Base-by-base conservation (phyloP, 1,139 yeast species). In the Zygosaccharomyces sapae region DNA sequence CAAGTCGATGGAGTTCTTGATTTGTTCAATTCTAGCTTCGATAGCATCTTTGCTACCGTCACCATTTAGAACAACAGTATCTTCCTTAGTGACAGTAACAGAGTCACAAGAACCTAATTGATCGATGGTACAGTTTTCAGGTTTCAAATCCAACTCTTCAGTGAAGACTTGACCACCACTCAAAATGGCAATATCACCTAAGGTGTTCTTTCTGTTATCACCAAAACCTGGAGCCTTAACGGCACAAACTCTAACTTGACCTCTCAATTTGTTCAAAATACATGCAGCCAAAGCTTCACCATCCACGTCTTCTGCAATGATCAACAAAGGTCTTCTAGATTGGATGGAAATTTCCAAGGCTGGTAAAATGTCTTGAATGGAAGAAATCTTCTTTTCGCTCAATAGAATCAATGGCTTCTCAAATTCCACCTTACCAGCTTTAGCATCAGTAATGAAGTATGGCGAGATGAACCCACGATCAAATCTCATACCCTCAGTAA, bases 201-300 rank as follows among this genome's bases (percentile, higher is more conserved):
- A 77, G 55, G 88, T 89, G 80, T 89, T 89, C 82, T 92, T 94
- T 77, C 97, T 86, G 86, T 92, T 92, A 77, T 92, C 98, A 72
- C 98, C 98, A 62, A 92, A 92, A 50, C 98, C 98, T 68, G 98
- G 98, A 42, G 98, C 97, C 79, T 94, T 92, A 63, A 92, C 97
- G 63, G 96, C 96, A 70, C 95, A 88, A 54, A 94, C 98, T 73
- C 89, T 96, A 56, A 92, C 96, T 77, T 92, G 98, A 63, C 98
- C 98, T 77, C 98, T 86, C 69, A 94, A 84, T 76, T 92, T 92
- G 81, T 92, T 92, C 71, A 92, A 81, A 65, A 92, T 90, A 79
- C 98, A 94, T 56, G 98, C 98, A 63, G 98, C 98, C 56, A 92
- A 80, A 48, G 98, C 98, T 76, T 92, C 98, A 64, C 98, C 98